Evolutionary conservation across 2,329 filamentous ascomycete species (phyloP).

Genomic region (Epichloe brachyelytri): DNA sequence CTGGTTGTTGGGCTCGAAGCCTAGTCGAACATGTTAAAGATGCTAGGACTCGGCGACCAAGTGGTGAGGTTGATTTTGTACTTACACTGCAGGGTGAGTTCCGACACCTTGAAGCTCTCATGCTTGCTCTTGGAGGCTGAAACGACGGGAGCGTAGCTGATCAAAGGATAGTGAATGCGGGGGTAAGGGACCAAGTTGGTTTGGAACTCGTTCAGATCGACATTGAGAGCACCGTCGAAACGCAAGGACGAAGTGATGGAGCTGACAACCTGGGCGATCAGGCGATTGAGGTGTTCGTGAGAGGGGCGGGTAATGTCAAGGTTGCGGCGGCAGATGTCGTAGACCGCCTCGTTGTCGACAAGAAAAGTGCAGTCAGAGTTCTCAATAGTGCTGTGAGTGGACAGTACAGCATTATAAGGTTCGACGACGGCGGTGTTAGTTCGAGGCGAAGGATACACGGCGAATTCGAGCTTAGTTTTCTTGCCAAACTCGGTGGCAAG

Average conservation of each 20-base stretch:
- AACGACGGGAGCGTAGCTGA: slow-evolving; percentile 60
- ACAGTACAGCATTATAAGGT: slow-evolving; percentile 62
- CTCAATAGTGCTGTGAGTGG: slow-evolving; percentile 64
- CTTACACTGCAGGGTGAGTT: slow-evolving; percentile 62
- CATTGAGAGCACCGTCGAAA: slow-evolving; percentile 60
- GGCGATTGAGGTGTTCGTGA: slow-evolving; percentile 59
- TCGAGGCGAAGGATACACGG: slow-evolving; percentile 57
- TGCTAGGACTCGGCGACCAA: background rate
- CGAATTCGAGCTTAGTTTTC: slow-evolving; percentile 67
- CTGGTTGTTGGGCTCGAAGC: slow-evolving; percentile 68
- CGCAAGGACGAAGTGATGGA: slow-evolving; percentile 62
- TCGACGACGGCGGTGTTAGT: slow-evolving; percentile 60
- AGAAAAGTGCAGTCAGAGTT: slow-evolving; percentile 71
- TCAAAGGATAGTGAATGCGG: slow-evolving; percentile 61
- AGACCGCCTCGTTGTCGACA: slow-evolving; percentile 63
- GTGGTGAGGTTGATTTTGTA: slow-evolving; percentile 7
- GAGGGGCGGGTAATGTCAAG: slow-evolving; percentile 56
- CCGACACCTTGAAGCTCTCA: slow-evolving; percentile 77
- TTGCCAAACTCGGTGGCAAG: slow-evolving; percentile 63
- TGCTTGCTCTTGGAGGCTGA: slow-evolving; percentile 66
- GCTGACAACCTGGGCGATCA: slow-evolving; percentile 63
- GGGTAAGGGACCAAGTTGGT: slow-evolving; percentile 64
- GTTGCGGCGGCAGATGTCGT: slow-evolving; percentile 62
- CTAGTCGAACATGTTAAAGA: slow-evolving; percentile 26
- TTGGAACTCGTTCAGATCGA: slow-evolving; percentile 67